Percentiles rank a stretch among this genome's conserved stretches.
These are phyloP conservation scores for Entomortierella beljakovae DNA, from an alignment of 192 early-diverging fungal species.

Conservation along the genomic window DNA sequence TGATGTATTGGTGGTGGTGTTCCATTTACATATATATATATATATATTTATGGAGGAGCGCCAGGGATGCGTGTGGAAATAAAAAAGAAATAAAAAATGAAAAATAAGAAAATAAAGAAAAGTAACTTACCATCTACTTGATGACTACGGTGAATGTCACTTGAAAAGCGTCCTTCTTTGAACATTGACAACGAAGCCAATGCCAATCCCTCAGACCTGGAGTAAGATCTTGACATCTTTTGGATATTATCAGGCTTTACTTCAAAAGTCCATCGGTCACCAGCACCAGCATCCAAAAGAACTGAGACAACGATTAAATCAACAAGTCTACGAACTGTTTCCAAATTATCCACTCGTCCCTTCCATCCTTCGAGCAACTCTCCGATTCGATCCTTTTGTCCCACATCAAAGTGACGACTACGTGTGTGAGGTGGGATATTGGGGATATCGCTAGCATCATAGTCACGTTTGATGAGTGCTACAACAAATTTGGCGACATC, in stretches of 20 bases:
- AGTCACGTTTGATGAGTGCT: conserved; percentile 78
- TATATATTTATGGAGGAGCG: too few relatives aligned
- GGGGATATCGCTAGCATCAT: conserved; percentile 56
- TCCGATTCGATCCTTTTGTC: conserved; percentile 56
- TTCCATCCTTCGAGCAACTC: conserved; percentile 62
- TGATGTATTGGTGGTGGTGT: too few relatives aligned
- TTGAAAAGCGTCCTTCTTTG: conserved; percentile 80
- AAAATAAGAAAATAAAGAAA: not conserved
- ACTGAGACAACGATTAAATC: conserved; percentile 93
- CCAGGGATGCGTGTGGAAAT: too few relatives aligned
- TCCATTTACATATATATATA: too few relatives aligned
- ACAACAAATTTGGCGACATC: conserved; percentile 76
- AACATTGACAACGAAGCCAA: conserved; percentile 91
- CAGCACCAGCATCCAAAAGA: conserved; percentile 93
- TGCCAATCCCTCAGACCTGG: conserved; percentile 88
- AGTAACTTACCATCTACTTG: conserved; percentile 76
- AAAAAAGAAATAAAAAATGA: not conserved
- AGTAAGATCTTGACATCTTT: conserved; percentile 58
- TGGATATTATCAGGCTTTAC: conserved; percentile 54
- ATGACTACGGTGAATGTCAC: conserved; percentile 61
- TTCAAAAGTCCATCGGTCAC: conserved; percentile 81
- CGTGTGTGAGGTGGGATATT: conserved; percentile 90
- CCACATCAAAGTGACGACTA: conserved; percentile 86
- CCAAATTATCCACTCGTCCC: conserved; percentile 53
- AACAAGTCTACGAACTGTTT: conserved; percentile 75